Base-by-base conservation (phyloP, 306 rosid genomes). In the Oemleria cerasiformis region DNA sequence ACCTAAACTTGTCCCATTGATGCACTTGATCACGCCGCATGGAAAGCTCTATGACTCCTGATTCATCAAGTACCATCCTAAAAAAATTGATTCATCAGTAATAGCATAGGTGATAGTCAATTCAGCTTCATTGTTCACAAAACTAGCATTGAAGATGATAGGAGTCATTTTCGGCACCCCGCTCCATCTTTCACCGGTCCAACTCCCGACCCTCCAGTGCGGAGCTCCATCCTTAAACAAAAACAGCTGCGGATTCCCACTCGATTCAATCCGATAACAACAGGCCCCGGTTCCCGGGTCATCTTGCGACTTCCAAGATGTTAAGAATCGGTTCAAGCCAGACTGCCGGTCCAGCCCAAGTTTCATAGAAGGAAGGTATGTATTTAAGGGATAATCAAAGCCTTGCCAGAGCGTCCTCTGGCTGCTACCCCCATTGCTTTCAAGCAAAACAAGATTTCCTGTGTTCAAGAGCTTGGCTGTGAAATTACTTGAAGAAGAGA, bases 231-330 rank as follows among this genome's bases (percentile, higher is more conserved):
- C 63, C 40, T 23, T 17, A 68, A 44, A 74, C 14, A 86, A 49
- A 39, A 84, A 17, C 44, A 73, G 0, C 47, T 86, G 85, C 0
- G 86, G 81, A 49, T 62, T 40, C 39, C 86, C 89, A 23, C 23
- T 55, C 5, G 81, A 48, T 74, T 74, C 72, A 4, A 86, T 57
- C 19, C 64, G 13, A 13, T 7, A 17, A 0, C 72, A 61, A 75
- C 45, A 79, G 9, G 19, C 55, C 6, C 92, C 89, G 0, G 57
- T 67, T 73, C 82, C 87, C 0, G 97, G 92, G 47, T 88, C 96
- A 25, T 83, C 78, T 14, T 2, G 2, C 0, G 81, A 72, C 68
- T 62, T 76, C 81, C 75, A 54, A 21, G 81, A 80, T 11, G 60
- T 75, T 7, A 80, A 38, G 59, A 45, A 14, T 39, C 65, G 7